Evolutionary conservation across 768 basidiomycete species (phyloP), one percentile per base, ranked within the genome.

Genomic region (Galerina marginata): DNA sequence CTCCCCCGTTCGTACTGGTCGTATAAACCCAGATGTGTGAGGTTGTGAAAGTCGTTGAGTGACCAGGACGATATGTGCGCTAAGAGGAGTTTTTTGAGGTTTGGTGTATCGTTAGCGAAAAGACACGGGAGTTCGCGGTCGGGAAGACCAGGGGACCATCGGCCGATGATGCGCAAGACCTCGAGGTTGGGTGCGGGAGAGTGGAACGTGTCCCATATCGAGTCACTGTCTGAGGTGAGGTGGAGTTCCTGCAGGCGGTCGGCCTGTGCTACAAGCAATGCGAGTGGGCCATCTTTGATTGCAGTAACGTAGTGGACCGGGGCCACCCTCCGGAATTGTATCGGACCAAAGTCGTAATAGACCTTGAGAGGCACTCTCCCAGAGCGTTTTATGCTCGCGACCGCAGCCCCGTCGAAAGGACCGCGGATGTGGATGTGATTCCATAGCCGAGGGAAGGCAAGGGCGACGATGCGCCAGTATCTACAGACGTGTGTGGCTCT

Each of bases 201-300:
- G n/a, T 16, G 26, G 14, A 47, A 11, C 2, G 12, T n/a, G 7
- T 14, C 33, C 33, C 15, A 26, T 36, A 37, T 11, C 12, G 12
- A 56, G 6, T 26, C 25, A 12, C 7, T 56, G 26, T 36, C 26
- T 11, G 23, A 37, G 43, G 20, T n/a, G 11, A 56, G 14, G 23
- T 56, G 29, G 6, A 56, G 44, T 23, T 56, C 54, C 14, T 46
- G 54, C 37, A 56, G 15, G 11, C 45, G 54, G 43, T 56, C 29
- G 4, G 36, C 12, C 12, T 46, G 43, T 33, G 14, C 26, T 9
- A 25, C 23, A 20, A 56, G 25, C 3, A 38, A 9, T 10, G n/a
- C 29, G 29, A 46, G 25, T 26, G 25, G 26, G 9, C 46, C n/a
- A 15, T 26, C n/a, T 56, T 45, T 44, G 23, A 45, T 37, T 26